Evolutionary conservation across 257 asterid genomes (phyloP), one percentile per base, ranked within the genome.

Genomic region (Nicotiana knightiana): DNA sequence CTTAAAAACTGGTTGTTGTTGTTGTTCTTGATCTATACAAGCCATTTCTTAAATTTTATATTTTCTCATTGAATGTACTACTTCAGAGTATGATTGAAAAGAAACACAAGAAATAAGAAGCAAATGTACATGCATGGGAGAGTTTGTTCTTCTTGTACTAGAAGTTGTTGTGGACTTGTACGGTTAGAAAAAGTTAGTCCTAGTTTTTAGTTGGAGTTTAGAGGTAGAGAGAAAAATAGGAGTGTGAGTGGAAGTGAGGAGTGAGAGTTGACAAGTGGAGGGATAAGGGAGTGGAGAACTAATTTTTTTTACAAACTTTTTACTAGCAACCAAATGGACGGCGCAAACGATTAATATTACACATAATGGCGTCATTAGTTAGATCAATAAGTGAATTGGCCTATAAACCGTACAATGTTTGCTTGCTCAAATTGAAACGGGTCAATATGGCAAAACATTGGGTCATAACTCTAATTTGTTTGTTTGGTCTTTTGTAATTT

Each of bases 1-100:
- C 86, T 96, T 94, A 76, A 90, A 94, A 33, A 37, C 70, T 4
- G 79, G 79, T 51, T 92, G 93, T 28, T 79, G 93, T 58, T 85
- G 92, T 3, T 75, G 79, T 51, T 87, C 94, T 77, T 88, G 85
- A 76, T 90, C 95, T 67, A 71, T 67, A 87, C 84, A 87, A 79
- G 81, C 92, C 90, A 86, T 88, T 11, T 2, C 58, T 43, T 53
- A 53, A 53, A 53, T 53, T 12, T 53, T 43, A 8, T 53, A 13
- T 53, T 53, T 13, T 53, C 1, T 53, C 18, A 15, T 53, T 53
- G 12, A 53, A 11, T 53, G 15, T 53, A 53, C 58, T 53, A 53
- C 6, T 53, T 53, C 17, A 9, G 13, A 53, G 6, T 53, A 53
- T 53, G 58, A 13, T 11, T 53, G 18, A 13, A 18, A 53, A 13